A percentile compares a stretch with the other conserved stretches of the same genome.
Evolutionary conservation across 2,329 filamentous ascomycete species (phyloP).

Genomic region (Verticillium dahliae): DNA sequence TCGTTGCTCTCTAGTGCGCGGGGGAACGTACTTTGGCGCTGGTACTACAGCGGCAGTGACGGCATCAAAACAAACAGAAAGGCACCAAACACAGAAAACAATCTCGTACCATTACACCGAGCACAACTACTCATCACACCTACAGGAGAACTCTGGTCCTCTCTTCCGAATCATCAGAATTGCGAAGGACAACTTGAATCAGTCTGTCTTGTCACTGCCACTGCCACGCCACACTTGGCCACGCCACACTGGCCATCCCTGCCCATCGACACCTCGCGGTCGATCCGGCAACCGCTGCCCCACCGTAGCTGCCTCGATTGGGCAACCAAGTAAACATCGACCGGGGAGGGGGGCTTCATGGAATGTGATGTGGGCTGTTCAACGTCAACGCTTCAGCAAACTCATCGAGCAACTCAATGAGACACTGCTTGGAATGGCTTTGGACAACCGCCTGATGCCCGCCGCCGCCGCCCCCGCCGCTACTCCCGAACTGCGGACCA

Average conservation of each 20-base stretch:
- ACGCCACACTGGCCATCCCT: neutral
- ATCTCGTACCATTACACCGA: neutral
- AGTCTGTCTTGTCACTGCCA: too few species aligned
- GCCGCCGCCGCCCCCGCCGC: constrained; percentile 21
- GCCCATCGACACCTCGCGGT: neutral
- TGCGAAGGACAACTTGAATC: too few species aligned
- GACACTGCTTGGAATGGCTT: constrained; percentile 32
- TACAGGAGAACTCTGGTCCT: too few species aligned
- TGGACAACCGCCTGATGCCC: constrained; percentile 39
- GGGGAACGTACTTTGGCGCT: neutral
- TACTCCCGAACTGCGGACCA: constrained; percentile 24
- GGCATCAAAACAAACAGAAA: neutral
- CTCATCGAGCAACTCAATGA: constrained; percentile 30
- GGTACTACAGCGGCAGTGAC: neutral
- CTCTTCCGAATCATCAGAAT: too few species aligned
- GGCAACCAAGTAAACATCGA: constrained; percentile 14
- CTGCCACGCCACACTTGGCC: neutral
- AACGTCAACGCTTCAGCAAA: constrained; percentile 31
- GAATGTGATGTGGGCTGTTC: constrained; percentile 12
- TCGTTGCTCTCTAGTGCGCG: neutral
- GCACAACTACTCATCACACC: too few species aligned
- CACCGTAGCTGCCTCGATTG: constrained; percentile 9
- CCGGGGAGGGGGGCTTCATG: neutral
- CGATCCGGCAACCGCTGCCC: constrained; percentile 12
- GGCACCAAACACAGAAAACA: neutral